Conservation (phyloP, 176 grass and related monocot species). For the Echinochloa phyllopogon region DNA sequence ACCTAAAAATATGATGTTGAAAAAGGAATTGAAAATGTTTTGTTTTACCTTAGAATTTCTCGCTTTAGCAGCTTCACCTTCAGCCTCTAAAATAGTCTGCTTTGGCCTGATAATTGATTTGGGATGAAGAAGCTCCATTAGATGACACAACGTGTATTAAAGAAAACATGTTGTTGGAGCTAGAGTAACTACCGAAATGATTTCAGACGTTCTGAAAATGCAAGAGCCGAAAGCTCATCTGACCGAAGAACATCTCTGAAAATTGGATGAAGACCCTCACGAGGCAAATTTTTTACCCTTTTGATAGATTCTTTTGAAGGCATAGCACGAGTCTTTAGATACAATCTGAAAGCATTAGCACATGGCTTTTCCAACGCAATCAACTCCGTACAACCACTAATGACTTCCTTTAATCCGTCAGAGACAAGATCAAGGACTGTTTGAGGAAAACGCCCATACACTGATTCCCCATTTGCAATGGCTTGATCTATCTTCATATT, state of each 20-base stretch:
- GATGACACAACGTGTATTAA: neutral
- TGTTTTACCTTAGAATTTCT: conserved; percentile 70
- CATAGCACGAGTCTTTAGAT: conserved; percentile 74
- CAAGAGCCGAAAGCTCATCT: conserved; percentile 89
- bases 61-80: conserved; percentile 79
- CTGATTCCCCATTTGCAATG: conserved; percentile 76
- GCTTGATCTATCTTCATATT: conserved; percentile 73
- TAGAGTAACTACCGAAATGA: conserved; percentile 65
- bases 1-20: conserved; percentile 3
- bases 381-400: conserved; percentile 65
- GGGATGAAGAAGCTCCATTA: conserved; percentile 32
- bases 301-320: conserved; percentile 88
- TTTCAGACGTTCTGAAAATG: conserved; percentile 84
- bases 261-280: conserved; percentile 86
- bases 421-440: conserved; percentile 81
- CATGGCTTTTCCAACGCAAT: conserved; percentile 72
- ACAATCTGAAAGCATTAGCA: conserved; percentile 86
- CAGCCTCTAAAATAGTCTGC: conserved; percentile 96
- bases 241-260: conserved; percentile 71
- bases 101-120: conserved; percentile 67
- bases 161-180: neutral
- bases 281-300: conserved; percentile 79
- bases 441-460: conserved; percentile 92
- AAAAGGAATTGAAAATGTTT: conserved; percentile 17
- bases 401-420: conserved; percentile 82